phyloP scores from a whole-genome alignment of 208 protist species.

The Porcisia hertigi region DNA sequence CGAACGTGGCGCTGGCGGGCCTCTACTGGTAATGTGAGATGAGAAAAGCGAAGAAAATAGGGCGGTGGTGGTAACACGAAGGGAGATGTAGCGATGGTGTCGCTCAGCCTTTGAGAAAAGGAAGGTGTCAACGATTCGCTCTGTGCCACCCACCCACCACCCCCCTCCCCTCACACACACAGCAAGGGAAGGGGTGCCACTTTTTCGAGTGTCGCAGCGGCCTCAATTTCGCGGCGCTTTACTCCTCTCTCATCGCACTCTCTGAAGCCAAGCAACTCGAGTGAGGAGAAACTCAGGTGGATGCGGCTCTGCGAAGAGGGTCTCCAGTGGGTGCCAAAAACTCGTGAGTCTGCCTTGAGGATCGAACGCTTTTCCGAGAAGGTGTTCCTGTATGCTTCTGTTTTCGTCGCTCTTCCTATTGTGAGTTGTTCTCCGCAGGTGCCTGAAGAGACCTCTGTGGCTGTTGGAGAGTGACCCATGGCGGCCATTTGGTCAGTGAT shows the following conservation, averaged over 20 bases:
- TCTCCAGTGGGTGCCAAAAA: neutral
- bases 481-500: neutral
- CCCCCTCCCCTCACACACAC: no score
- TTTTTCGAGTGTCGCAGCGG: neutral
- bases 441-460: neutral
- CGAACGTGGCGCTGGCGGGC: slow-evolving; percentile 53
- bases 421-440: neutral
- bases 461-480: neutral
- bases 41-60: neutral
- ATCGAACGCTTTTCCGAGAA: neutral
- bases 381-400: neutral
- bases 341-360: neutral
- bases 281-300: neutral
- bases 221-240: neutral
- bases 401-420: neutral
- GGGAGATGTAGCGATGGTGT: neutral
- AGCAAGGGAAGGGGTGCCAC: neutral
- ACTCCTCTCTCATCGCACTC: neutral
- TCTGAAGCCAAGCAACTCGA: neutral
- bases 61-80: neutral
- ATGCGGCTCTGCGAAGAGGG: neutral
- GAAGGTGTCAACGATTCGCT: neutral
- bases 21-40: slow-evolving; percentile 35
- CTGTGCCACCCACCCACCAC: no score
- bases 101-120: neutral